Evolutionary conservation across 805 yeast genomes (phyloP).

Genomic region (Kuraishia piskuri): DNA sequence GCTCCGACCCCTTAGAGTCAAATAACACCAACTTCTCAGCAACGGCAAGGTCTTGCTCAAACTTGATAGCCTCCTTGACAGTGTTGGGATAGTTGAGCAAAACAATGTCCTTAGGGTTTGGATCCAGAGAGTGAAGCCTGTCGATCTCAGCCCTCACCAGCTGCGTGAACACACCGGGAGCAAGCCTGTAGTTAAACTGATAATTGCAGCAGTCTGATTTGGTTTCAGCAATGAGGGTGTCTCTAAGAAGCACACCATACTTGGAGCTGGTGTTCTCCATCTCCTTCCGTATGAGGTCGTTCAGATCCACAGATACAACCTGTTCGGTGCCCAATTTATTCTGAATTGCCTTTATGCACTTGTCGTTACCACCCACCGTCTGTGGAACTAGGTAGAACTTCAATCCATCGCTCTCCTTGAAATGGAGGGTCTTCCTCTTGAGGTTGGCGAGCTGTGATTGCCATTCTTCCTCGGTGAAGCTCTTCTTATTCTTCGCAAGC

Average conservation of each 20-base stretch:
- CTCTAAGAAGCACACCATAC: conserved; percentile 46
- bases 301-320: conserved; percentile 41
- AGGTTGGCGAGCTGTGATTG: conserved; percentile 24
- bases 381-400: conserved; percentile 22
- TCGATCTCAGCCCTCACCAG: conserved; percentile 29
- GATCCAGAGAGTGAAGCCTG: conserved; percentile 13
- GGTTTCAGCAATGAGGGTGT: conserved; percentile 21
- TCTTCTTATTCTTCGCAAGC: conserved; percentile 23
- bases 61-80: conserved; percentile 60
- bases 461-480: conserved; percentile 43
- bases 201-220: conserved; percentile 20
- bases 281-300: conserved; percentile 36
- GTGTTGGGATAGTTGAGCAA: conserved; percentile 52
- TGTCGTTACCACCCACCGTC: conserved; percentile 7
- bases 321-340: conserved; percentile 7
- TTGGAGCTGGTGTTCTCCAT: conserved; percentile 31
- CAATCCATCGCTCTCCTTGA: conserved; percentile 12
- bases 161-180: conserved; percentile 42
- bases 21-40: conserved; percentile 29
- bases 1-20: conserved; percentile 18
- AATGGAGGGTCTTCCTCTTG: conserved; percentile 20
- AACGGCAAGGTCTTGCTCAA: conserved; percentile 60
- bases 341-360: conserved; percentile 1
- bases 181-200: conserved; percentile 21
- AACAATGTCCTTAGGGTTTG: conserved; percentile 36